Base-by-base conservation (phyloP, 163 green algal genomes). In the Scenedesmus sp. region DNA sequence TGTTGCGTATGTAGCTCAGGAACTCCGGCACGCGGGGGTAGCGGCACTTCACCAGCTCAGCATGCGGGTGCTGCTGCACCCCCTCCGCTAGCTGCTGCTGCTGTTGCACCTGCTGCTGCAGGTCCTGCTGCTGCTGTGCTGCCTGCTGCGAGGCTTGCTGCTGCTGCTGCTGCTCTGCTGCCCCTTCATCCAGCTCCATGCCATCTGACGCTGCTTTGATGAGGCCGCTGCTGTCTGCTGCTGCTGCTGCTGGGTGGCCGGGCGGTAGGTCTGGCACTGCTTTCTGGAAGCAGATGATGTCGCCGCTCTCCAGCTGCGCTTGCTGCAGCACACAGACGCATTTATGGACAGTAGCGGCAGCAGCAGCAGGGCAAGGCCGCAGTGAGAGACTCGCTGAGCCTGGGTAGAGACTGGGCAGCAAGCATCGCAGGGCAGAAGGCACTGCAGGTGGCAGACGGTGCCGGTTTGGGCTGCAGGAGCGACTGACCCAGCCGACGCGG, bases 221-320 rank as follows among this genome's bases (percentile, higher is more conserved):
- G 7, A 51, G 30, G 61, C 44, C 33, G 72, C 85, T 65, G 85
- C 53, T 35, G 59, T 43, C 33, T 35, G 15, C 35, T 79, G 83
- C 83, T 89, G 84, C 65, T 68, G 84, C 61, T 43, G 70, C 85
- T 76, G 49, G 12, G 49, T 6, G 16, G 33, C 22, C 35, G 43
- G 49, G 59, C n/a, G 43, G 81, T 59, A n/a, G 49, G 40, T 46
- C n/a, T 79, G 78, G 87, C n/a, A 83, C 79, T 49, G 83, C 78
- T 44, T 70, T 91, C 93, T 99, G 97, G 79, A 98, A 95, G 82
- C 97, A 94, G 15, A 99, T 86, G 85, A 99, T 98, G 94, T 99
- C 98, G 0, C 98, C 98, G 85, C 98, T 86, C 92, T 98, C 93
- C 35, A 99, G 93, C 93, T 97, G 59, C 30, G 86, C 86, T 40